Conservation (phyloP, 106 monocot genomes). For the Dendrobium catenatum region DNA sequence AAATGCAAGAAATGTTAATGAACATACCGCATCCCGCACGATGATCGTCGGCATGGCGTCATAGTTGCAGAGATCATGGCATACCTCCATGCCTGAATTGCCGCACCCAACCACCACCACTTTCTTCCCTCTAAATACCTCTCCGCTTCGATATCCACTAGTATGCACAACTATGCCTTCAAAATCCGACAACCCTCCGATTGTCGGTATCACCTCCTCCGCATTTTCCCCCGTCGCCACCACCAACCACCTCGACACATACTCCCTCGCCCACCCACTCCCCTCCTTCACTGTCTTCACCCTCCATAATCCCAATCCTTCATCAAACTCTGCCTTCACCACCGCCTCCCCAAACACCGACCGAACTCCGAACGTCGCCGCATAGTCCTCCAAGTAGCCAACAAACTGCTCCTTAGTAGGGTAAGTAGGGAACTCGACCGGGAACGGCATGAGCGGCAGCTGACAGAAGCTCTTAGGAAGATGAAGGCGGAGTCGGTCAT, state of each 20-base stretch:
- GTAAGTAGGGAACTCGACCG: conserved; percentile 35
- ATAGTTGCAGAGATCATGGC: conserved; percentile 58
- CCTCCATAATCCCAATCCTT: conserved; percentile 22
- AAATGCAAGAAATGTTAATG: neutral
- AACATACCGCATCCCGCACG: conserved; percentile 54
- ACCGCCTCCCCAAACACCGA: conserved; percentile 34
- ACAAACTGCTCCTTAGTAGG: conserved; percentile 62
- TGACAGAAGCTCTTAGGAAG: conserved; percentile 66
- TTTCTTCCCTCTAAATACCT: conserved; percentile 32
- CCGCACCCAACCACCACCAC: conserved; percentile 69
- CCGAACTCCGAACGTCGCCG: conserved; percentile 24
- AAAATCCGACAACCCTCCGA: conserved; percentile 33
- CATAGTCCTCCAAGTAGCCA: conserved; percentile 40
- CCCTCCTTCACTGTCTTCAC: conserved; percentile 16
- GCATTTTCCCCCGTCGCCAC: conserved; percentile 77
- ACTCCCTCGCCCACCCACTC: conserved; percentile 16
- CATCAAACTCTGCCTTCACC: conserved; percentile 41
- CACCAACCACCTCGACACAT: conserved; percentile 40
- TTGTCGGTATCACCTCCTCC: conserved; percentile 37
- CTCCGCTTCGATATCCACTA: conserved; percentile 46
- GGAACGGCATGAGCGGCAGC: conserved; percentile 62
- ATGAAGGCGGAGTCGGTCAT: conserved; percentile 66
- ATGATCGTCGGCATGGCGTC: conserved; percentile 44
- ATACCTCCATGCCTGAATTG: conserved; percentile 71
- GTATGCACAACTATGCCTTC: conserved; percentile 40